Evolutionary conservation across 2,329 filamentous ascomycete genomes (phyloP).

Genomic region (Monilinia laxa): DNA sequence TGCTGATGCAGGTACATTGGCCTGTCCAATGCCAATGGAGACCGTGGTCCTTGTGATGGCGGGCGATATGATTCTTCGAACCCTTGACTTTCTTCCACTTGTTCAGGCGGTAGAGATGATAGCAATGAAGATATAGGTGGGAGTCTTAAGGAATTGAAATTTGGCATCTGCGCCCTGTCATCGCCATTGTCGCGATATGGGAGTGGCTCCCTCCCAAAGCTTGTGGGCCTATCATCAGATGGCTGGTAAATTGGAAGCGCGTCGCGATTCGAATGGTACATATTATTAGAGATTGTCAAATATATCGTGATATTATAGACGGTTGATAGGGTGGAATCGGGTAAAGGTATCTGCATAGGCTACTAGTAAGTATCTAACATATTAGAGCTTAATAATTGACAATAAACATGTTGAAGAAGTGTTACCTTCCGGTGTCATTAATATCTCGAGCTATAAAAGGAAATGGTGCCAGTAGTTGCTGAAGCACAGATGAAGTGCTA

Average conservation of each 20-base stretch:
- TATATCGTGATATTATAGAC: conserved; percentile 21
- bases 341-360: conserved; percentile 23
- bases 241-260: conserved; percentile 20
- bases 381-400: conserved; percentile 17
- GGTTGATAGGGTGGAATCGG: not conserved
- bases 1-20: conserved; percentile 21
- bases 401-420: not conserved
- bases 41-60: conserved; percentile 20
- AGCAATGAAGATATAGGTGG: conserved; percentile 22
- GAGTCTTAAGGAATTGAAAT: conserved; percentile 10
- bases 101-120: conserved; percentile 12
- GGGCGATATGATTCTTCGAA: conserved; percentile 13
- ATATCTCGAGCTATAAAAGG: conserved; percentile 4
- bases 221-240: conserved; percentile 11
- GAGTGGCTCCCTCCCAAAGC: conserved; percentile 12
- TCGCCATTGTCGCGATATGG: conserved; percentile 21
- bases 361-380: conserved; percentile 18
- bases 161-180: conserved; percentile 18
- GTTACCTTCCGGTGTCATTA: conserved; percentile 19
- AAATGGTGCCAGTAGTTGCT: conserved; percentile 5
- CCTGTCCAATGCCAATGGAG: conserved; percentile 12
- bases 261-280: conserved; percentile 19
- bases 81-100: conserved; percentile 5
- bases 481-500: not conserved
- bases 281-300: conserved; percentile 14